These are phyloP conservation scores for Tuber indicum DNA, from an alignment of 495 filamentous ascomycete genomes.

Conservation along the genomic window DNA sequence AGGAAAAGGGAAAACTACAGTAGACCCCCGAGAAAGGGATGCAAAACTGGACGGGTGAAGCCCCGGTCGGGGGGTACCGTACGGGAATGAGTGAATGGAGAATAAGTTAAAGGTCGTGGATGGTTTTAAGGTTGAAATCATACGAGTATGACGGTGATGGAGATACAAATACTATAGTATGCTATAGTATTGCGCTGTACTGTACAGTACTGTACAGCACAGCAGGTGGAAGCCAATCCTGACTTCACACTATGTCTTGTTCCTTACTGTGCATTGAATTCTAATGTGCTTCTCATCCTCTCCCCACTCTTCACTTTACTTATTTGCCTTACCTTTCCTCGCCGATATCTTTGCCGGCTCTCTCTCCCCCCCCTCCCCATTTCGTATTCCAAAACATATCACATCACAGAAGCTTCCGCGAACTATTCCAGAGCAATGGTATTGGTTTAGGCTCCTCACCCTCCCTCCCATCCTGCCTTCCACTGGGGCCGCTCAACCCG, in stretches of 20 bases:
- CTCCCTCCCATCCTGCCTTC: background rate
- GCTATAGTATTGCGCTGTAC: background rate
- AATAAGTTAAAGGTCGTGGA: background rate
- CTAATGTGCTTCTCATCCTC: background rate
- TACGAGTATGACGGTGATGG: background rate
- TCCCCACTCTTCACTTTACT: background rate
- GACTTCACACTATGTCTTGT: background rate
- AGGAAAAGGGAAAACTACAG: background rate
- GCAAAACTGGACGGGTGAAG: background rate
- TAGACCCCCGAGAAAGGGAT: background rate
- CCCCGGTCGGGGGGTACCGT: background rate
- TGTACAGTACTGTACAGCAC: background rate
- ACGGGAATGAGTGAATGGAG: background rate
- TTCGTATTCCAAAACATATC: background rate
- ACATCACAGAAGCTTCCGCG: background rate
- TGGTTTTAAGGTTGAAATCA: background rate
- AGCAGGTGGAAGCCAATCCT: background rate
- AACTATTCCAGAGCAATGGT: background rate
- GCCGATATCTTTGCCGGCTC: background rate
- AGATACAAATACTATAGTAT: background rate
- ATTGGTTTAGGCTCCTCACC: background rate
- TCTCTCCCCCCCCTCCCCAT: background rate
- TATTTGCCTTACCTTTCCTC: background rate
- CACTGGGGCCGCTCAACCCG: background rate
- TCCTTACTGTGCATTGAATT: background rate